Conservation (phyloP, 371 early-diverging fungal species). For the Mycotypha africana region DNA sequence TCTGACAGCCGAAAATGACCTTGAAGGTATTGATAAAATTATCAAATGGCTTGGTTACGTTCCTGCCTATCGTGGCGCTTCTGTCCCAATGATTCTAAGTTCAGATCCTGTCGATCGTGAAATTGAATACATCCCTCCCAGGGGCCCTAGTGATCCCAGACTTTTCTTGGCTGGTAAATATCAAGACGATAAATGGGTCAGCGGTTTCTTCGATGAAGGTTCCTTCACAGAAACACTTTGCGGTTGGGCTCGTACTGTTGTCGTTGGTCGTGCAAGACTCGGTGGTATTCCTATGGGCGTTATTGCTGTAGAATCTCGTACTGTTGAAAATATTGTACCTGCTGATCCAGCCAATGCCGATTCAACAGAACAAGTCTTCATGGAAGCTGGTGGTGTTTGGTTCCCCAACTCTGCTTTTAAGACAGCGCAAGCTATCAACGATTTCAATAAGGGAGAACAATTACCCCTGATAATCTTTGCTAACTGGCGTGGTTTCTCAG, state of each 20-base stretch:
- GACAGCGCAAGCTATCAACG: slow-evolving; percentile 97
- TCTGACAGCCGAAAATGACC: slow-evolving; percentile 91
- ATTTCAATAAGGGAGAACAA: slow-evolving; percentile 98
- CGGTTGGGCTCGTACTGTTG: slow-evolving; percentile 63
- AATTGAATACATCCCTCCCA: slow-evolving; percentile 75
- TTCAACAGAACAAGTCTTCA: slow-evolving; percentile 83
- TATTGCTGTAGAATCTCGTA: slow-evolving; percentile 92
- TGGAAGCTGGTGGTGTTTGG: slow-evolving; percentile 98
- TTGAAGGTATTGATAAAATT: slow-evolving; percentile 90
- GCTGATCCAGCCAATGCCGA: slow-evolving; percentile 93
- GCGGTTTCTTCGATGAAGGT: slow-evolving; percentile 91
- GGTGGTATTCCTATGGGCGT: slow-evolving; percentile 97
- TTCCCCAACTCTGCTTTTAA: slow-evolving; percentile 98
- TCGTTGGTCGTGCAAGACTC: slow-evolving; percentile 92
- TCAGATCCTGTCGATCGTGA: slow-evolving; percentile 69
- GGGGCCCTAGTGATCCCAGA: slow-evolving; percentile 88
- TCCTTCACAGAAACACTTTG: slow-evolving; percentile 81
- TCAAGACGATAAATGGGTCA: slow-evolving; percentile 64
- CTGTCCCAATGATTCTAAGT: slow-evolving; percentile 51
- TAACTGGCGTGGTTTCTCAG: slow-evolving; percentile 99
- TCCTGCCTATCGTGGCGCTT: slow-evolving; percentile 63
- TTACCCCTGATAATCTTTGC: slow-evolving; percentile 98
- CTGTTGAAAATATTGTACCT: slow-evolving; percentile 85
- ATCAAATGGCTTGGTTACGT: slow-evolving; percentile 93
- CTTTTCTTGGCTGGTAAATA: slow-evolving; percentile 79